A percentile compares a stretch with the other conserved stretches of the same genome.
phyloP scores from a whole-genome alignment of 768 basidiomycete genomes.

The Pulveroboletus frians region DNA sequence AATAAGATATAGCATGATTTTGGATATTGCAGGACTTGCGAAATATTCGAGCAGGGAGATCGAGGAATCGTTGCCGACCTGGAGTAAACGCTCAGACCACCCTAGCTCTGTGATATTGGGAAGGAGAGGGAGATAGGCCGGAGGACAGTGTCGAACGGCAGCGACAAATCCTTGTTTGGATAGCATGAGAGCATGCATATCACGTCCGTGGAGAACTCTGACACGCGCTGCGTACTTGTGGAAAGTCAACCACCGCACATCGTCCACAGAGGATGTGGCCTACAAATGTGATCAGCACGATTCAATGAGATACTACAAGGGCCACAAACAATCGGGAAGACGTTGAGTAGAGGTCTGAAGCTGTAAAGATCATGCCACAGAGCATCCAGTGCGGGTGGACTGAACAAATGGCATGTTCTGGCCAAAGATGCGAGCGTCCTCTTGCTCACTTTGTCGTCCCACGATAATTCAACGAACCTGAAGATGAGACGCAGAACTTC shows the following conservation, averaged over 20 bases:
- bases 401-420: constrained; percentile 13
- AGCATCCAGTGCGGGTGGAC: constrained; percentile 7
- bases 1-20: constrained; percentile 9
- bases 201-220: constrained; percentile 7
- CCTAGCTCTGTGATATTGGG: constrained; percentile 15
- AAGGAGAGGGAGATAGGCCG: constrained; percentile 16
- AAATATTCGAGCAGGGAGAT: constrained; percentile 15
- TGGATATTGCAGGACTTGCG: constrained; percentile 9
- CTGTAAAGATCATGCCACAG: constrained; percentile 13
- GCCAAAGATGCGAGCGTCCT: constrained; percentile 10
- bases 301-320: background rate
- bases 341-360: constrained; percentile 8
- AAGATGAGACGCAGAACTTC: constrained; percentile 12
- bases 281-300: background rate
- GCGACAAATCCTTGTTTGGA: constrained; percentile 4
- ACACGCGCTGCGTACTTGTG: constrained; percentile 22
- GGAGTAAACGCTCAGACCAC: constrained; percentile 12
- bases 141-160: constrained; percentile 8
- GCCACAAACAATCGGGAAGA: constrained; percentile 6
- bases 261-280: background rate
- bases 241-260: constrained; percentile 17
- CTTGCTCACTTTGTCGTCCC: background rate
- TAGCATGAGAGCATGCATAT: background rate
- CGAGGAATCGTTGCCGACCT: constrained; percentile 1
- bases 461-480: background rate